These are phyloP conservation scores for Alternaria atra DNA, from an alignment of 2,329 filamentous ascomycete genomes.

Conservation along the genomic window DNA sequence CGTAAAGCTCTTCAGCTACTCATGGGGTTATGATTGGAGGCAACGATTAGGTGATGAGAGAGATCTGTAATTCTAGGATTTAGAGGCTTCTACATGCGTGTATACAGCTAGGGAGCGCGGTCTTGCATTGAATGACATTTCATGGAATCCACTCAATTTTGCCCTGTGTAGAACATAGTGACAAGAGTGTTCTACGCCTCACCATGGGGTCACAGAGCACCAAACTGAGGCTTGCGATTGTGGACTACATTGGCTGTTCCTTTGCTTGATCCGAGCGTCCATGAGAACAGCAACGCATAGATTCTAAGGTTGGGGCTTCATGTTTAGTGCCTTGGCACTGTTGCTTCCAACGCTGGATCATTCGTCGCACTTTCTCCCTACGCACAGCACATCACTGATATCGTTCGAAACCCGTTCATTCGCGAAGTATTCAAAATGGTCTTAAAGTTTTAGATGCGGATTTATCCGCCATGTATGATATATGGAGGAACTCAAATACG, in stretches of 20 bases:
- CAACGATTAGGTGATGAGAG: constrained; percentile 4
- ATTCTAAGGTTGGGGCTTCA: no score
- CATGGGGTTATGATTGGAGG: neutral
- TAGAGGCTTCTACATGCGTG: constrained; percentile 27
- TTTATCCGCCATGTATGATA: no score
- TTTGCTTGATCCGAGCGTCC: no score
- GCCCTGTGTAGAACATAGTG: neutral
- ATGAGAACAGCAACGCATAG: no score
- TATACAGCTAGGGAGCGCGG: constrained; percentile 17
- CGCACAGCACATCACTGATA: no score
- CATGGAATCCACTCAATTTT: constrained; percentile 2
- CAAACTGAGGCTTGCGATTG: neutral
- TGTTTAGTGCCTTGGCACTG: no score
- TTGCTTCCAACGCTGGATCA: no score
- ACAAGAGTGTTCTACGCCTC: neutral
- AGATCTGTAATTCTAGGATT: constrained; percentile 39
- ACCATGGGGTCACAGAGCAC: neutral
- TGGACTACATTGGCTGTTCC: neutral
- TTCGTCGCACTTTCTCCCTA: no score
- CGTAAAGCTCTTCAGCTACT: constrained; percentile 19
- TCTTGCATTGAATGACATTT: constrained; percentile 15
- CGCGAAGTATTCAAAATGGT: no score
- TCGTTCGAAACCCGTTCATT: no score
- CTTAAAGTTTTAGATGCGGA: no score
- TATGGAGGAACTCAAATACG: no score